Percentiles rank a stretch among this genome's conserved stretches.
Conservation (phyloP, 352 stramenopile genomes). For the Pythium brassicae region DNA sequence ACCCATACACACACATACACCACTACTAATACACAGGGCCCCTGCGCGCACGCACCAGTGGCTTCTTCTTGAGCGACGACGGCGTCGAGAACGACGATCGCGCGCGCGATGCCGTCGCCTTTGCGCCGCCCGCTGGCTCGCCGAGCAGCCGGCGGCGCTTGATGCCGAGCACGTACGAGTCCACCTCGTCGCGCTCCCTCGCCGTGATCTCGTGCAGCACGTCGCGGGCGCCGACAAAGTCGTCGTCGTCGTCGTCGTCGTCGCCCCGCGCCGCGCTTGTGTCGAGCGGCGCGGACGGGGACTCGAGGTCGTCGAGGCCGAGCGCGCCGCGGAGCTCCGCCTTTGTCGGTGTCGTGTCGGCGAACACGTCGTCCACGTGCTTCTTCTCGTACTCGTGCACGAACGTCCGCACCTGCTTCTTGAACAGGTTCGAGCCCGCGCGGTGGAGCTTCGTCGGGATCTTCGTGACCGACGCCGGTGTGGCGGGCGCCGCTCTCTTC, state of each 20-base stretch:
- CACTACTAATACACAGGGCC: too few relatives aligned
- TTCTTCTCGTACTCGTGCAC: slow-evolving; percentile 69
- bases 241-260: slow-evolving; percentile 39
- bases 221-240: slow-evolving; percentile 28
- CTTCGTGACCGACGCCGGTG: slow-evolving; percentile 1
- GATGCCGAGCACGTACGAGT: slow-evolving; percentile 69
- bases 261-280: slow-evolving; percentile 21
- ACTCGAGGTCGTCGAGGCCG: slow-evolving; percentile 50
- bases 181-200: slow-evolving; percentile 63
- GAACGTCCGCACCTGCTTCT: slow-evolving; percentile 82
- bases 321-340: slow-evolving; percentile 20
- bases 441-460: slow-evolving; percentile 55
- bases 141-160: slow-evolving; percentile 41
- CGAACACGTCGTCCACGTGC: slow-evolving; percentile 67
- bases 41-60: slow-evolving; percentile 29
- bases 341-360: slow-evolving; percentile 43
- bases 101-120: background rate
- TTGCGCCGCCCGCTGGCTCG: slow-evolving; percentile 1
- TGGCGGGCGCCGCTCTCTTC: slow-evolving; percentile 14
- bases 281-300: slow-evolving; percentile 19
- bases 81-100: slow-evolving; percentile 8
- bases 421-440: slow-evolving; percentile 72
- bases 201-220: slow-evolving; percentile 51
- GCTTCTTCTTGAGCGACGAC: slow-evolving; percentile 20
- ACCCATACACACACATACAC: background rate